Conservation (phyloP, 371 early-diverging fungal genomes). For the Cokeromyces recurvatus region DNA sequence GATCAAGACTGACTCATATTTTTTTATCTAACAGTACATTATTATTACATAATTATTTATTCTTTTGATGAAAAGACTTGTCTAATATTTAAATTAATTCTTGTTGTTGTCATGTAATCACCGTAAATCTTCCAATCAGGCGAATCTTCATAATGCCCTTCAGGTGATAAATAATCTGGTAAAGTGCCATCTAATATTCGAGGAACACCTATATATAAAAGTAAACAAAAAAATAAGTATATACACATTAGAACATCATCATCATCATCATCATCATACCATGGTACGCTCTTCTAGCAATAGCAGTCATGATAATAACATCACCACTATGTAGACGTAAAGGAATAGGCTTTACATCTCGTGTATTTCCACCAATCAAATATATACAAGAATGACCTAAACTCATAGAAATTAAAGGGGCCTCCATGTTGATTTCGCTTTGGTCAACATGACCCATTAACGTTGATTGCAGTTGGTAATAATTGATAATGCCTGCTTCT, state of each 20-base stretch:
- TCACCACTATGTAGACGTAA: conserved; percentile 77
- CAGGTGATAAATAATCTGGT: conserved; percentile 49
- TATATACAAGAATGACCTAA: conserved; percentile 80
- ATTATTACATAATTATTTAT: too few relatives aligned
- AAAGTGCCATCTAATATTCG: conserved; percentile 63
- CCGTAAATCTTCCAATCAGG: conserved; percentile 56
- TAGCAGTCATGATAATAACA: conserved; percentile 79
- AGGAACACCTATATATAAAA: conserved; percentile 58
- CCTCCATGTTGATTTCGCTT: conserved; percentile 77
- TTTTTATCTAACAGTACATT: too few relatives aligned
- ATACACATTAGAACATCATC: background rate
- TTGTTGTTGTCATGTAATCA: conserved; percentile 50
- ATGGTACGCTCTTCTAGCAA: conserved; percentile 69
- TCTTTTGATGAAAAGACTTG: conserved; percentile 69
- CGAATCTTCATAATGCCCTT: conserved; percentile 17
- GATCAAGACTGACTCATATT: too few relatives aligned
- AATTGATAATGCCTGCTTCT: conserved; percentile 92
- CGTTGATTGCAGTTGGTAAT: conserved; percentile 73
- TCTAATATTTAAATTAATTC: conserved; percentile 76
- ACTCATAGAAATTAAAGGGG: conserved; percentile 72
- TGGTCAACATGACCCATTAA: conserved; percentile 89
- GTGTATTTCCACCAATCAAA: conserved; percentile 68
- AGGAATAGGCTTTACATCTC: conserved; percentile 60
- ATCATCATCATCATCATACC: conserved; percentile 52
- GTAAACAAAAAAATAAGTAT: background rate